Percentiles rank a stretch among this genome's conserved stretches.
phyloP scores from a whole-genome alignment of 2,329 filamentous ascomycete species.

The Fusarium sp. region DNA sequence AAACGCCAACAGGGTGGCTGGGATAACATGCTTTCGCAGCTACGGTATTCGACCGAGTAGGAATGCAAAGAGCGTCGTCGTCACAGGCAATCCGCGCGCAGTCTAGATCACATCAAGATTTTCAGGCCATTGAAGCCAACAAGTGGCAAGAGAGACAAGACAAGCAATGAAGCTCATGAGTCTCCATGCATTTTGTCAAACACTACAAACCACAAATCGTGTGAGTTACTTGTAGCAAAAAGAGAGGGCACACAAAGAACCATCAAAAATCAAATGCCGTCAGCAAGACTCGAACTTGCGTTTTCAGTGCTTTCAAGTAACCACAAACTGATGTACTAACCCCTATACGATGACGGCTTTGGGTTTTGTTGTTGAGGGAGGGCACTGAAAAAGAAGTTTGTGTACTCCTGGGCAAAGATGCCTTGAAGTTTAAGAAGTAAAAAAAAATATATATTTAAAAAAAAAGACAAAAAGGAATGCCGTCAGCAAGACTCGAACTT shows the following conservation, averaged over 20 bases:
- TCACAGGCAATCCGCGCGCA: not conserved
- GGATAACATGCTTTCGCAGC: not conserved
- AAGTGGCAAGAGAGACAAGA: not conserved
- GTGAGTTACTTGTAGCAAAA: not conserved
- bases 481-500: conserved; percentile 45
- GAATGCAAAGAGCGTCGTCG: not conserved
- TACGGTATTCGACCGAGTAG: not conserved
- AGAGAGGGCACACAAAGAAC: not conserved
- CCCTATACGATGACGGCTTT: conserved; percentile 22
- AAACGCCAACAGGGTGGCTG: not conserved
- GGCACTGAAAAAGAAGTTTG: not conserved
- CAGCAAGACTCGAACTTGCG: conserved; percentile 24
- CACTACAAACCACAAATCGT: not conserved
- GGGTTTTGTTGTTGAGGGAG: not conserved
- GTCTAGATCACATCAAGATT: not conserved
- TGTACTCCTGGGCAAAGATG: not conserved
- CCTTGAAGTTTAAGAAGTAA: not conserved
- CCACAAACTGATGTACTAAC: conserved; percentile 23
- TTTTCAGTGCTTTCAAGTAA: conserved; percentile 14
- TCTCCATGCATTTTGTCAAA: not conserved
- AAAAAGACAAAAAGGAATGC: conserved; percentile 25
- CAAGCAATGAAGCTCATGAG: not conserved
- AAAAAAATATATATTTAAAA: too few species aligned
- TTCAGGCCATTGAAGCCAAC: not conserved
- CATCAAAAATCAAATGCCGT: not conserved